These are phyloP conservation scores for Spathaspora sp. DNA, from an alignment of 805 yeast species.

Conservation along the genomic window DNA sequence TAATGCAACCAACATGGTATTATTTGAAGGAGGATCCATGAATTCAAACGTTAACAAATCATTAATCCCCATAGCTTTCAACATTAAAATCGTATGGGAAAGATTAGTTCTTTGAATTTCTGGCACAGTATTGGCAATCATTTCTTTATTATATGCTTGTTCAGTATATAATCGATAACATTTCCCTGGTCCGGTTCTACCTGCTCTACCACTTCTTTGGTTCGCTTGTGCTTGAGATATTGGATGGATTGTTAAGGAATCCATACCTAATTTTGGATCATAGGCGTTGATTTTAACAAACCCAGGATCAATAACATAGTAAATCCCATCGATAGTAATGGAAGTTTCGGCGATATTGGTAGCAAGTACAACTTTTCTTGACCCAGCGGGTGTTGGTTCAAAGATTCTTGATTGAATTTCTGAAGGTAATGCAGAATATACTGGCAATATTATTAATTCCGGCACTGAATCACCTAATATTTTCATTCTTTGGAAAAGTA, in stretches of 20 bases:
- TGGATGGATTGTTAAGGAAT: conserved; percentile 75
- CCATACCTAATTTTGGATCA: conserved; percentile 89
- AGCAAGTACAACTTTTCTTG: conserved; percentile 87
- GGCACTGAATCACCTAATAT: conserved; percentile 54
- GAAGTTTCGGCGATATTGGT: conserved; percentile 98
- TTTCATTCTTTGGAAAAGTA: conserved; percentile 61
- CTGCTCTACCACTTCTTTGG: conserved; percentile 96
- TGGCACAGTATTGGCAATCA: conserved; percentile 78
- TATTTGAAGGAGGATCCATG: conserved; percentile 87
- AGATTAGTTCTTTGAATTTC: conserved; percentile 90
- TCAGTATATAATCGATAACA: conserved; percentile 92
- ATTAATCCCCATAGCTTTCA: conserved; percentile 87
- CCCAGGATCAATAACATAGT: conserved; percentile 91
- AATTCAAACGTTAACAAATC: conserved; percentile 80
- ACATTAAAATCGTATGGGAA: conserved; percentile 75
- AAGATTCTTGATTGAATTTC: conserved; percentile 87
- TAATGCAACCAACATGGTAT: conserved; percentile 69
- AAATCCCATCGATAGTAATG: conserved; percentile 90
- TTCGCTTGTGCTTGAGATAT: conserved; percentile 95
- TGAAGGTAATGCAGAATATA: conserved; percentile 87
- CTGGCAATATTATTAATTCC: conserved; percentile 77
- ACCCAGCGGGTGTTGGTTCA: conserved; percentile 79
- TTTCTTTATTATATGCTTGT: conserved; percentile 69
- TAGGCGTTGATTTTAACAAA: conserved; percentile 87
- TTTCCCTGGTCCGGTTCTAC: conserved; percentile 94